Percentiles rank a stretch among this genome's conserved stretches.
These are phyloP conservation scores for Curvularia sp. DNA, from an alignment of 2,329 filamentous ascomycete species.

Conservation along the genomic window DNA sequence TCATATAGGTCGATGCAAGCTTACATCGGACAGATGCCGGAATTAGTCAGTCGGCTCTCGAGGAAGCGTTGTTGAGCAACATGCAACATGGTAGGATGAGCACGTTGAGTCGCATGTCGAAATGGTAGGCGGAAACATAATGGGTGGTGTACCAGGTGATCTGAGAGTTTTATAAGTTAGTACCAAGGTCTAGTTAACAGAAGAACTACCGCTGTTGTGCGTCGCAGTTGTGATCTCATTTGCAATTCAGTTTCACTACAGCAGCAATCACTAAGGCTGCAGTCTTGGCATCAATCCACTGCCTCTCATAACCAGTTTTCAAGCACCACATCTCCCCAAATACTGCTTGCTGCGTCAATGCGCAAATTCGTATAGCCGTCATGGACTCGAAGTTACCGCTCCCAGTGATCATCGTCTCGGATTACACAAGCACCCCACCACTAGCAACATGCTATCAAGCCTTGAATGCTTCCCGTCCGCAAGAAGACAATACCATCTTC, in stretches of 20 bases:
- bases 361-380: background rate
- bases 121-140: slow-evolving; percentile 51
- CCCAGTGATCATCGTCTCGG: slow-evolving; percentile 1
- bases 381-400: background rate
- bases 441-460: background rate
- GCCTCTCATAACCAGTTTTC: background rate
- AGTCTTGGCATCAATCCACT: slow-evolving; percentile 14
- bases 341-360: background rate
- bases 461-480: background rate
- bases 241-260: background rate
- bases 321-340: background rate
- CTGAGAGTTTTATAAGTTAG: background rate
- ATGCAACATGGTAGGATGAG: slow-evolving; percentile 74
- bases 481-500: slow-evolving; percentile 2
- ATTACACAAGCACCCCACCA: slow-evolving; percentile 3
- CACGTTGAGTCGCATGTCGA: slow-evolving; percentile 69
- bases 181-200: background rate
- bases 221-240: background rate
- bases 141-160: background rate
- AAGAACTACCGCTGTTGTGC: background rate
- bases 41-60: slow-evolving; percentile 79
- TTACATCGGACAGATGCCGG: slow-evolving; percentile 67
- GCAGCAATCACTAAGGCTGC: slow-evolving; percentile 2
- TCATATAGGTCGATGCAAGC: slow-evolving; percentile 13
- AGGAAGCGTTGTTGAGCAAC: slow-evolving; percentile 77